These are phyloP conservation scores for Cladophialophora exuberans DNA, from an alignment of 2,329 filamentous ascomycete genomes.

Conservation along the genomic window DNA sequence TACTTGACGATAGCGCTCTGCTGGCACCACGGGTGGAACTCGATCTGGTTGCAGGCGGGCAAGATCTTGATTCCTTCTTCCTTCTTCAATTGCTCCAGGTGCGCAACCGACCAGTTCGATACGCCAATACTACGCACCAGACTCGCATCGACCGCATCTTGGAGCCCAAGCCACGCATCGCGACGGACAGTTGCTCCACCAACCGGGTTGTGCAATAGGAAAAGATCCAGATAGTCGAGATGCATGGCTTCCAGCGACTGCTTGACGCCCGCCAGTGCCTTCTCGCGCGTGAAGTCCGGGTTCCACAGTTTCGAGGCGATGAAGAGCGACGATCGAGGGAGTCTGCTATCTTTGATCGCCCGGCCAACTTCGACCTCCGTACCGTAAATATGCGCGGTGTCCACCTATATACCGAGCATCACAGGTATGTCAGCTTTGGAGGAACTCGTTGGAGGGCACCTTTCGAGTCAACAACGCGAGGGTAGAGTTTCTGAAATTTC, in stretches of 20 bases:
- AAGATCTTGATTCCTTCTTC: constrained; percentile 23
- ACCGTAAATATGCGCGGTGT: constrained; percentile 67
- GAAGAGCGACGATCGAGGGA: constrained; percentile 65
- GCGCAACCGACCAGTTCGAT: constrained; percentile 24
- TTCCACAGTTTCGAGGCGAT: constrained; percentile 83
- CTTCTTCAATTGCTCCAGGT: constrained; percentile 25
- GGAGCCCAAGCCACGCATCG: constrained; percentile 68
- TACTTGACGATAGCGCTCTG: constrained; percentile 27
- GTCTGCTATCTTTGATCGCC: constrained; percentile 59
- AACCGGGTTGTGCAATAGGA: constrained; percentile 66
- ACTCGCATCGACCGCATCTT: constrained; percentile 41
- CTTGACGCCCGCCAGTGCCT: constrained; percentile 65
- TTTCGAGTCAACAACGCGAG: too few relatives aligned
- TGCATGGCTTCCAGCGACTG: constrained; percentile 47
- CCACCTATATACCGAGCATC: too few relatives aligned
- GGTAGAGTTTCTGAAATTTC: too few relatives aligned
- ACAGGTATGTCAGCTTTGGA: too few relatives aligned
- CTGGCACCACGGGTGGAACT: constrained; percentile 35
- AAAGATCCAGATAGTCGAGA: constrained; percentile 52
- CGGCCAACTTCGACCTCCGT: constrained; percentile 70
- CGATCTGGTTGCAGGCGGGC: constrained; percentile 37
- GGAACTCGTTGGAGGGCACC: too few relatives aligned
- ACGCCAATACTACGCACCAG: constrained; percentile 27
- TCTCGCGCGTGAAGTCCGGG: constrained; percentile 64
- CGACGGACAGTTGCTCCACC: constrained; percentile 58